phyloP scores from a whole-genome alignment of 805 yeast genomes.

The Wickerhamomyces chaumierensis region DNA sequence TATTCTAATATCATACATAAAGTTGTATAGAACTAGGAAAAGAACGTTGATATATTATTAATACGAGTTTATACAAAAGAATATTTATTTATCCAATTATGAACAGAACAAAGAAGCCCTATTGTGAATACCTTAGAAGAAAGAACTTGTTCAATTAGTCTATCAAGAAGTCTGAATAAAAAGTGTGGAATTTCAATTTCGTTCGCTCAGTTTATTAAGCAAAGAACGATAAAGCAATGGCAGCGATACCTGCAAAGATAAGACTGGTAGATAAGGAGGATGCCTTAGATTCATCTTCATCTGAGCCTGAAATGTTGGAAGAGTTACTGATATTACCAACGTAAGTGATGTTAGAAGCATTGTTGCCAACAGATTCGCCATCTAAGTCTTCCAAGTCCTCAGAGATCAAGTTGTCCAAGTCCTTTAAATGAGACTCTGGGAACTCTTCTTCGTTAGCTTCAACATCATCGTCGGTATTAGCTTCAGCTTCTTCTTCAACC shows the following conservation, averaged over 20 bases:
- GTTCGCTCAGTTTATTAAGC: not conserved
- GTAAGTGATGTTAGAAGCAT: too few relatives aligned
- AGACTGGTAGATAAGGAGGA: not conserved
- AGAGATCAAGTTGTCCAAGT: constrained; percentile 7
- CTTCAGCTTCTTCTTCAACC: constrained; percentile 4
- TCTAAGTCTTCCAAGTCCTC: constrained; percentile 5
- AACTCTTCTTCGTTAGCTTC: constrained; percentile 1
- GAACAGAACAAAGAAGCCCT: too few relatives aligned
- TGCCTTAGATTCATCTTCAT: constrained; percentile 1
- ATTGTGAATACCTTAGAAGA: too few relatives aligned
- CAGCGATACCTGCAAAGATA: not conserved
- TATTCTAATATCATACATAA: too few relatives aligned
- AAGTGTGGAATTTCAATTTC: too few relatives aligned
- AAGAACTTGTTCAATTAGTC: too few relatives aligned
- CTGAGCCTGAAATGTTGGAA: constrained; percentile 2
- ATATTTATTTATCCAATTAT: too few relatives aligned
- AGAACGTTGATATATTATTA: too few relatives aligned
- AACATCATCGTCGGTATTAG: constrained; percentile 3
- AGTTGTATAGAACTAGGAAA: too few relatives aligned
- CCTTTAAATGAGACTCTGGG: not conserved
- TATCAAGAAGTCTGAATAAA: too few relatives aligned
- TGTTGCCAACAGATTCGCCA: too few relatives aligned
- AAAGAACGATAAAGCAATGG: not conserved
- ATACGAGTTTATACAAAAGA: too few relatives aligned
- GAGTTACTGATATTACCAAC: not conserved